A percentile compares a stretch with the other conserved stretches of the same genome.
Conservation (phyloP, 2,329 filamentous ascomycete genomes). For the Sclerotinia subarctica region DNA sequence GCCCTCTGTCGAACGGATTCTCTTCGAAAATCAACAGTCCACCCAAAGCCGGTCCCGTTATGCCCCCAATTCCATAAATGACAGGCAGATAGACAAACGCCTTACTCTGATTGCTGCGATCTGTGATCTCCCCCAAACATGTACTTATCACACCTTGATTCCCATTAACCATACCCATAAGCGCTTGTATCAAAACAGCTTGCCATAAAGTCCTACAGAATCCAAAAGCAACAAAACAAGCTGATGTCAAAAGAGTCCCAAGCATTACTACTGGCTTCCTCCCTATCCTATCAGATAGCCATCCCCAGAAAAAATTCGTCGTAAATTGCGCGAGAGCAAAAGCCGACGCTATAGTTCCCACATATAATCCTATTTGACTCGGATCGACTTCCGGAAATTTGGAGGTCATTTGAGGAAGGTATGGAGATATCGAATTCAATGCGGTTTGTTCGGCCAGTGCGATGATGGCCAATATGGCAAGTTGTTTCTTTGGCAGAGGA, state of each 20-base stretch:
- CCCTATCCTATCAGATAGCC: conserved; percentile 73
- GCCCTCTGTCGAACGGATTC: conserved; percentile 49
- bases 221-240: conserved; percentile 82
- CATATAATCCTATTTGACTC: conserved; percentile 75
- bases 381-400: conserved; percentile 77
- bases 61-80: conserved; percentile 91
- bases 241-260: conserved; percentile 78
- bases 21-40: conserved; percentile 69
- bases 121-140: conserved; percentile 90
- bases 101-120: conserved; percentile 87
- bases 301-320: conserved; percentile 91
- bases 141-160: conserved; percentile 94
- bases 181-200: conserved; percentile 76
- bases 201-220: conserved; percentile 82
- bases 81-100: conserved; percentile 94
- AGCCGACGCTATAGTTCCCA: conserved; percentile 82
- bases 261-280: conserved; percentile 78
- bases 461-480: conserved; percentile 80
- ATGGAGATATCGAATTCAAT: conserved; percentile 92
- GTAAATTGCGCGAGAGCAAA: conserved; percentile 91
- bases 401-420: conserved; percentile 87
- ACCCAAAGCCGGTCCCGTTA: conserved; percentile 88
- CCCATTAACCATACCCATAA: conserved; percentile 92
- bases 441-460: conserved; percentile 93
- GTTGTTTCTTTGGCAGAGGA: conserved; percentile 78